These are phyloP conservation scores for Saccharomycopsis microspora DNA, from an alignment of 805 yeast genomes.

Conservation along the genomic window DNA sequence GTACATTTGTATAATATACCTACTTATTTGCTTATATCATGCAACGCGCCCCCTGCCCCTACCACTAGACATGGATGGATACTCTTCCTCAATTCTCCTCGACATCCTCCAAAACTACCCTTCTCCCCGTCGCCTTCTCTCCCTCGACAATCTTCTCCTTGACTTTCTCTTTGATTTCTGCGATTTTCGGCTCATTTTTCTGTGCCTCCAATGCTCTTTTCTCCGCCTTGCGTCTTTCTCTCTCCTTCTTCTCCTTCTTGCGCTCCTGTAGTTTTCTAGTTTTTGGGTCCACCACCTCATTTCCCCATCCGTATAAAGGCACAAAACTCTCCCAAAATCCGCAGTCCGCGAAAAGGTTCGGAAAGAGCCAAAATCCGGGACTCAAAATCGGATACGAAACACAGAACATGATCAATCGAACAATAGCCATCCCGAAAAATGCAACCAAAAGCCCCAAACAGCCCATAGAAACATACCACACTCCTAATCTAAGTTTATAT, in stretches of 20 bases:
- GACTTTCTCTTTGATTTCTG: conserved; percentile 4
- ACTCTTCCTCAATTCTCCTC: conserved; percentile 13
- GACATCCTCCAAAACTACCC: conserved; percentile 23
- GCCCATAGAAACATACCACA: conserved; percentile 80
- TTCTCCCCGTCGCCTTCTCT: conserved; percentile 17
- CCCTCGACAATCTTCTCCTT: background rate
- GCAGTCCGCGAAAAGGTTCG: conserved; percentile 90
- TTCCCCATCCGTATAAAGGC: conserved; percentile 84
- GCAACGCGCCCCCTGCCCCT: background rate
- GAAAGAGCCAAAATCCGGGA: conserved; percentile 91
- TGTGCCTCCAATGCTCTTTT: conserved; percentile 5
- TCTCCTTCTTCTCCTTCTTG: conserved; percentile 23
- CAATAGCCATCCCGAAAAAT: conserved; percentile 68
- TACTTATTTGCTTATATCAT: background rate
- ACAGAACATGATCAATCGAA: conserved; percentile 61
- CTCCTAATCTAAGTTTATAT: conserved; percentile 72
- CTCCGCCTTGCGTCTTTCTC: conserved; percentile 8
- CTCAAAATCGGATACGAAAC: conserved; percentile 46
- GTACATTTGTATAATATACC: no score
- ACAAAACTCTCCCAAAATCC: conserved; percentile 86
- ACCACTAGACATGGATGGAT: no score
- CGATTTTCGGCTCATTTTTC: conserved; percentile 1
- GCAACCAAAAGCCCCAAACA: conserved; percentile 60
- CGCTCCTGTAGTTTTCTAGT: conserved; percentile 11
- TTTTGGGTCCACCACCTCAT: conserved; percentile 18